phyloP scores from a whole-genome alignment of 192 early-diverging fungal species.

The Coemansia sp. region DNA sequence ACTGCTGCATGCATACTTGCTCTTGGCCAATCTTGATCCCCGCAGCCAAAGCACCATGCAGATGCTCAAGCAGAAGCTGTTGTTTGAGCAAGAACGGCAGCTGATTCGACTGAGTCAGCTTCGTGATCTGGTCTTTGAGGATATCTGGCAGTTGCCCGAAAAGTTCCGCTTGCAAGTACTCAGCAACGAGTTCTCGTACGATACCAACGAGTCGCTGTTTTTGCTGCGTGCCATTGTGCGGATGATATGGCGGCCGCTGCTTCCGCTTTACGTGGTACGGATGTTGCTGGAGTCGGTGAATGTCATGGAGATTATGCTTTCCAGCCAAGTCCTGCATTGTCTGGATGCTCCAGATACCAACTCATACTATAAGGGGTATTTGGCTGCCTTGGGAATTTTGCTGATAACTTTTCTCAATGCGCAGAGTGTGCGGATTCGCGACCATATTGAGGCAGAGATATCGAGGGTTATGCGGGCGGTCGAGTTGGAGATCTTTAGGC shows the following conservation, averaged over 20 bases:
- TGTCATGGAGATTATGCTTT: conserved; percentile 1
- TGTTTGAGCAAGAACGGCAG: conserved; percentile 16
- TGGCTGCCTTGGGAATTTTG: not conserved
- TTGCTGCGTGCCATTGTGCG: conserved; percentile 34
- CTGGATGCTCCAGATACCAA: conserved; percentile 21
- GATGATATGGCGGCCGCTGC: conserved; percentile 43
- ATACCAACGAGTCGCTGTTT: conserved; percentile 32
- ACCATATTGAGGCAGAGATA: conserved; percentile 3
- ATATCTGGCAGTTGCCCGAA: conserved; percentile 28
- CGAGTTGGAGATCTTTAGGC: conserved; percentile 29
- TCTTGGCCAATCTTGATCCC: conserved; percentile 14
- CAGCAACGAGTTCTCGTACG: conserved; percentile 29
- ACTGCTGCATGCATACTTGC: conserved; percentile 6
- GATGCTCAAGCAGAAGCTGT: conserved; percentile 3
- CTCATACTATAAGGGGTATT: conserved; percentile 28
- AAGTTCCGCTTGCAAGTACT: conserved; percentile 10
- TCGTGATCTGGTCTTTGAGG: conserved; percentile 23
- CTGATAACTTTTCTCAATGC: not conserved
- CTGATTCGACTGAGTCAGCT: conserved; percentile 21
- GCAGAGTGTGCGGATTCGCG: not conserved
- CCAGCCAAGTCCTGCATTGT: conserved; percentile 15
- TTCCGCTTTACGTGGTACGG: conserved; percentile 25
- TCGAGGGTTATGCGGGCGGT: conserved; percentile 13
- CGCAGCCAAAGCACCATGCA: conserved; percentile 12
- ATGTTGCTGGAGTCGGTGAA: conserved; percentile 6